Base-by-base conservation (phyloP, 2,329 filamentous ascomycete genomes). In the Penicillium griseofulvum region DNA sequence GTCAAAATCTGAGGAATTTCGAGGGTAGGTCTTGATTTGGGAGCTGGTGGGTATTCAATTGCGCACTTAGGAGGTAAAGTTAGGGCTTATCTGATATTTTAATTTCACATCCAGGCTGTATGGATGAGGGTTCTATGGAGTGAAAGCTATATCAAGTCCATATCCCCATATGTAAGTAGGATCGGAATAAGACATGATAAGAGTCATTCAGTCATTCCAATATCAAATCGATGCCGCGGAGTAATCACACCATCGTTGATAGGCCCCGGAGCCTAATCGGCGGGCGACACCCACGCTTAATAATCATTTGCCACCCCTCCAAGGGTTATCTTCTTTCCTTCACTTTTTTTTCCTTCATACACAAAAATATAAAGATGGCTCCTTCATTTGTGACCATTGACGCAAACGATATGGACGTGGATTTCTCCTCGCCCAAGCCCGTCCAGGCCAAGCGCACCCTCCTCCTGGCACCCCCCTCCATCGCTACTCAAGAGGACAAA, bases 391-490 rank as follows among this genome's bases (percentile, higher is more conserved):
- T 83, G 60, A 80, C 79, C 66, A 77, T 85, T 72, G 83, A 85
- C 68, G 76, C 77, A 38, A 79, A 79, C 60, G 76, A 65, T 31
- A 52, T 79, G 66, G 83, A 86, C 71, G 80, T 84, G 71, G 72
- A 74, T 64, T 68, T 72, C 48, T 50, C 68, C 48, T 49, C 73
- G 28, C 60, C 72, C 17, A 62, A 69, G 39, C 56, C 66, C 38
- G 60, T 62, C 58, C 61, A 67, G 34, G 41, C 55, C 60, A 69
- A 65, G 42, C 85, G 87, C 73, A 93, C 87, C 31, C 87, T 96
- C 59, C 86, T 96, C 38, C 87, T 97, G 58, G 91, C 93, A 31
- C 93, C 94, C 50, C 92, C 94, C 12, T 96, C 91, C 24, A 84
- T 97, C 66, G 88, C 94, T 63, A 85, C 90, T 52, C 88, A 96